Percentiles rank a stretch among this genome's conserved stretches.
phyloP scores from a whole-genome alignment of 768 basidiomycete species.

The Leucocoprinus leucothites region DNA sequence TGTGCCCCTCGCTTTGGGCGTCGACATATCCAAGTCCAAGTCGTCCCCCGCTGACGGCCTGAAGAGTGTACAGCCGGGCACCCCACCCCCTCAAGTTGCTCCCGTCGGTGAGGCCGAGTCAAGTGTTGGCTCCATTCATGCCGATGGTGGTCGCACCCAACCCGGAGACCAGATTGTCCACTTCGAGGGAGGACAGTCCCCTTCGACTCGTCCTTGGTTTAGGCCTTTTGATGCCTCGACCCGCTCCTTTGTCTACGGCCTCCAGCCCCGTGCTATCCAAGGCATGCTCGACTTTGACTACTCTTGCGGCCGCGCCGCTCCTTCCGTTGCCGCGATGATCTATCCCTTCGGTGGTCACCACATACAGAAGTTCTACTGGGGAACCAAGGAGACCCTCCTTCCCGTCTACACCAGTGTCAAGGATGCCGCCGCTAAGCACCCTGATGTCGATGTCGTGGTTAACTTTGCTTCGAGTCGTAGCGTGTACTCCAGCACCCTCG shows the following conservation, averaged over 20 bases:
- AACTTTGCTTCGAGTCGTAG: slow-evolving; percentile 96
- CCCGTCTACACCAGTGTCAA: slow-evolving; percentile 93
- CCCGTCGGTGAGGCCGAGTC: slow-evolving; percentile 37
- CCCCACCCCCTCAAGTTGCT: slow-evolving; percentile 36
- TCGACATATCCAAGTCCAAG: slow-evolving; percentile 51
- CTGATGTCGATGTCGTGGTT: slow-evolving; percentile 95
- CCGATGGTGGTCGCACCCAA: slow-evolving; percentile 79
- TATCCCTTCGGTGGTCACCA: slow-evolving; percentile 99
- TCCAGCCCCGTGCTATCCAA: slow-evolving; percentile 98
- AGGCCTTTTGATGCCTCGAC: slow-evolving; percentile 91
- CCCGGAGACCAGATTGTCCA: slow-evolving; percentile 86
- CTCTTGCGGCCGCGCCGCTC: slow-evolving; percentile 88
- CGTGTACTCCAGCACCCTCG: slow-evolving; percentile 93
- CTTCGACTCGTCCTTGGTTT: slow-evolving; percentile 66
- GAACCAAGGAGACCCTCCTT: slow-evolving; percentile 96
- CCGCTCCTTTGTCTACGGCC: slow-evolving; percentile 97
- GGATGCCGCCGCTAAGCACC: slow-evolving; percentile 92
- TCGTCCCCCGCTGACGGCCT: slow-evolving; percentile 27
- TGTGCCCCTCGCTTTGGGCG: slow-evolving; percentile 95
- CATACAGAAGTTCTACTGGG: slow-evolving; percentile 99
- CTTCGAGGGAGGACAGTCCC: slow-evolving; percentile 57
- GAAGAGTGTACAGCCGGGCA: slow-evolving; percentile 34
- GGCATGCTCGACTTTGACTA: slow-evolving; percentile 97
- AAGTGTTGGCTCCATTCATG: slow-evolving; percentile 67
- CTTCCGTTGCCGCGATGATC: slow-evolving; percentile 98